These are phyloP conservation scores for Akebia trifoliata DNA, from an alignment of 164 flowering plant species.

Conservation along the genomic window DNA sequence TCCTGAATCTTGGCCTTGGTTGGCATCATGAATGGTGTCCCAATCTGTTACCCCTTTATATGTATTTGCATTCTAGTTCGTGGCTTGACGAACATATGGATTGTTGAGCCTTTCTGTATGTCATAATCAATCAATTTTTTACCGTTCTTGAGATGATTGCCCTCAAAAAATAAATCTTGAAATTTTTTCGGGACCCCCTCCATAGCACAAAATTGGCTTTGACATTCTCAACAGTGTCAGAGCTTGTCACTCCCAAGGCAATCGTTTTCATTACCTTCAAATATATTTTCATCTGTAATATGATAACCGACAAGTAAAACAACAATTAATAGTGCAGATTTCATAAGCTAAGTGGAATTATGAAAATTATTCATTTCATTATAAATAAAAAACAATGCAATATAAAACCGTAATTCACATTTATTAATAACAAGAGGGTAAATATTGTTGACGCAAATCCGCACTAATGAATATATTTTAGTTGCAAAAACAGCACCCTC, in stretches of 20 bases:
- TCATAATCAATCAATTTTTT: constrained; percentile 14
- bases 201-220: constrained; percentile 13
- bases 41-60: constrained; percentile 9
- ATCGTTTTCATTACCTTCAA: constrained; percentile 23
- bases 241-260: constrained; percentile 15
- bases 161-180: constrained; percentile 16
- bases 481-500: too few relatives aligned
- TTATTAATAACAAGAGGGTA: too few relatives aligned
- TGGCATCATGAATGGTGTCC: constrained; percentile 21
- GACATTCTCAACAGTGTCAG: constrained; percentile 16
- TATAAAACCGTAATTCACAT: too few relatives aligned
- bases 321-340: too few relatives aligned
- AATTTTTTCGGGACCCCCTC: constrained; percentile 14
- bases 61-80: constrained; percentile 10
- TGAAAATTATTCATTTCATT: too few relatives aligned
- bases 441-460: too few relatives aligned
- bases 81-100: constrained; percentile 10
- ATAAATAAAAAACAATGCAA: too few relatives aligned
- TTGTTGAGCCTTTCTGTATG: constrained; percentile 13
- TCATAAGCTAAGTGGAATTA: too few relatives aligned
- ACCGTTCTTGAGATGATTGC: constrained; percentile 13
- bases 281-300: constrained; percentile 16
- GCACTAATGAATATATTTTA: too few relatives aligned
- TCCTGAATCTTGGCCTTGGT: constrained; percentile 20
- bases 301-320: too few relatives aligned